Evolutionary conservation across 192 early-diverging fungal species (phyloP), one percentile per base, ranked within the genome.

Genomic region (Geosiphon pyriformis): DNA sequence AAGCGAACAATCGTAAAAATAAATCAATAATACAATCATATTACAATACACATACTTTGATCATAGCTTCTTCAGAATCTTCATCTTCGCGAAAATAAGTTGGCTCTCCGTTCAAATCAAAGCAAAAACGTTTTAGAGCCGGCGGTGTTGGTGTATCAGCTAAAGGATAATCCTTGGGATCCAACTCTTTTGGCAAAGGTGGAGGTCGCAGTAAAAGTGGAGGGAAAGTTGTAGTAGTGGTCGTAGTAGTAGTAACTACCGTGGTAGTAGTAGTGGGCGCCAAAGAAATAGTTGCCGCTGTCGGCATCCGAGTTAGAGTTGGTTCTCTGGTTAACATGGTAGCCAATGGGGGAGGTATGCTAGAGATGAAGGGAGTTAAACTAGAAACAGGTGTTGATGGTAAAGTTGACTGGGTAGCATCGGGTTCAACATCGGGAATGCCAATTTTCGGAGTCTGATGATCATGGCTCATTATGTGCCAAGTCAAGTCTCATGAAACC

Each of bases 141-240:
- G 88, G 85, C 11, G 92, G 92, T 4, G 90, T 91, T 2, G 85
- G 83, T 27, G 83, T 81, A 29, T 82, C 78, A 2, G 90, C 87
- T 35, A 94, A 75, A 34, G 90, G 91, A 68, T 86, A 94, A 54
- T 81, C 69, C 17, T 83, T 80, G 3, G 81, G 78, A 59, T 88
- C 81, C 23, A 89, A 70, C 33, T 77, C 42, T 26, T 77, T 75
- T 33, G 82, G 78, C 52, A 74, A 76, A 8, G 69, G 67, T 0
- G 86, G 84, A 17, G 82, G 85, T 2, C 82, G 83, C 49, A 94
- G 73, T 47, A 79, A 65, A 8, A 92, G 70, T 12, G 90, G 88
- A 3, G 90, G 90, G 70, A 85, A 94, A 23, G 85, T 87, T 0
- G 91, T 93, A 4, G 86, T 89, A 0, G 90, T 93, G 2, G 90